Percentiles rank a stretch among this genome's conserved stretches.
These are phyloP conservation scores for Stemphylium lycopersici DNA, from an alignment of 2,329 filamentous ascomycete genomes.

Conservation along the genomic window DNA sequence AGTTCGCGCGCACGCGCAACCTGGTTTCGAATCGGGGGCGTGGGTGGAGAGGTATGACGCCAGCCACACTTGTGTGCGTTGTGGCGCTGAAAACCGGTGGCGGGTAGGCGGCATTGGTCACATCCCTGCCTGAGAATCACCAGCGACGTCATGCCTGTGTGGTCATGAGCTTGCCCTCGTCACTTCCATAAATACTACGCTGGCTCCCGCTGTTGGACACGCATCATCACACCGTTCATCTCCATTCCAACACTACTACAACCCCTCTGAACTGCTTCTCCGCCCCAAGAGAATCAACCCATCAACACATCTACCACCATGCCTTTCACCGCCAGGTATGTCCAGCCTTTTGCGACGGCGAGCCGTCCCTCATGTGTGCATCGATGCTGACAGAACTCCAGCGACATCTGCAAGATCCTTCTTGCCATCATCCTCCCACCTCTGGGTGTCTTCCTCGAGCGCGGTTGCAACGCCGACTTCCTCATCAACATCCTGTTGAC, in stretches of 20 bases:
- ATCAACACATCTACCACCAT: constrained; percentile 53
- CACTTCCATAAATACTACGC: constrained; percentile 35
- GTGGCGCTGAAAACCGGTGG: constrained; percentile 18
- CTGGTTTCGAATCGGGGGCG: constrained; percentile 8
- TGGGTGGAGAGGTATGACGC: constrained; percentile 10
- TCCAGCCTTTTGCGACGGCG: constrained; percentile 7
- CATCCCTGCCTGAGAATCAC: constrained; percentile 5
- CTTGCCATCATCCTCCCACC: constrained; percentile 89
- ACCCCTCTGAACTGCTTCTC: not conserved
- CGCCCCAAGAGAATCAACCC: not conserved
- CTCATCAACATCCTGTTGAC: constrained; percentile 93
- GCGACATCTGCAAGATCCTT: constrained; percentile 81
- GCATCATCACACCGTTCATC: constrained; percentile 7
- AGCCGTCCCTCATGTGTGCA: not conserved
- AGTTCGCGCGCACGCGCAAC: not conserved
- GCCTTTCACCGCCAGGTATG: constrained; percentile 66
- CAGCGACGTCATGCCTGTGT: constrained; percentile 22
- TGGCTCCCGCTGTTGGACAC: constrained; percentile 16
- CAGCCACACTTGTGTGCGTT: constrained; percentile 11
- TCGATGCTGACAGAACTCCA: constrained; percentile 42
- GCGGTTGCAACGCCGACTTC: constrained; percentile 83
- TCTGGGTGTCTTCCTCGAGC: constrained; percentile 92
- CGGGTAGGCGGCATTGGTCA: constrained; percentile 19
- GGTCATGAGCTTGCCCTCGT: constrained; percentile 27
- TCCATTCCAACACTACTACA: constrained; percentile 4